These are phyloP conservation scores for Orbilia javanica DNA, from an alignment of 2,329 filamentous ascomycete genomes.

Conservation along the genomic window DNA sequence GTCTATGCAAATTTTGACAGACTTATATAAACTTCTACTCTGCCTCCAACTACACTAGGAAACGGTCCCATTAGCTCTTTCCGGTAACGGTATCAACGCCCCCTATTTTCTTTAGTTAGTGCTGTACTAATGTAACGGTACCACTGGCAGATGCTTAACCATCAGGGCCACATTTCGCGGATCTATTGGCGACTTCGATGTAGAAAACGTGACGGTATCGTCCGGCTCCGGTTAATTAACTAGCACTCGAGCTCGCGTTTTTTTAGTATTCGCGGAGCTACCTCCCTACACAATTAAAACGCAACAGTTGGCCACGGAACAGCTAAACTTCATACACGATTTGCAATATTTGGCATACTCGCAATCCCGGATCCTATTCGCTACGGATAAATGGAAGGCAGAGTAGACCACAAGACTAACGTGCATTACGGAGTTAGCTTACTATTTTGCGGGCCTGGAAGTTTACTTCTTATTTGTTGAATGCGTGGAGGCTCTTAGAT, in stretches of 20 bases:
- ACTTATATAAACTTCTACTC: background rate
- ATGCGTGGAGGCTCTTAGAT: too few relatives aligned
- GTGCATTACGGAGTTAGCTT: background rate
- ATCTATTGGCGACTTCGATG: background rate
- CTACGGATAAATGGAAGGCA: constrained; percentile 10
- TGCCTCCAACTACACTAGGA: background rate
- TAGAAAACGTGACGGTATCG: background rate
- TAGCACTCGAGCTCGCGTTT: constrained; percentile 21
- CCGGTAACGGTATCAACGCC: background rate
- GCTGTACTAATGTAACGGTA: background rate
- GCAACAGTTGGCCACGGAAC: background rate
- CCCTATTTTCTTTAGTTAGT: too few relatives aligned
- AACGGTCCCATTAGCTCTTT: background rate
- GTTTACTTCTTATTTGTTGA: too few relatives aligned
- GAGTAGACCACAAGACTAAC: background rate
- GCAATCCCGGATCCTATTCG: constrained; percentile 6
- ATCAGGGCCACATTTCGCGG: background rate
- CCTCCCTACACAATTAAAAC: constrained; percentile 13
- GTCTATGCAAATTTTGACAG: background rate
- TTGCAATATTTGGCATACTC: background rate
- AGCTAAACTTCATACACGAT: background rate
- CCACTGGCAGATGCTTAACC: background rate
- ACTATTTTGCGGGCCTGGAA: background rate
- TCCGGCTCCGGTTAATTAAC: constrained; percentile 18
- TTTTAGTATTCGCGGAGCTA: constrained; percentile 8